Percentiles rank a stretch among this genome's conserved stretches.
Conservation (phyloP, 2,329 filamentous ascomycete genomes). For the Sporothrix humicola region DNA sequence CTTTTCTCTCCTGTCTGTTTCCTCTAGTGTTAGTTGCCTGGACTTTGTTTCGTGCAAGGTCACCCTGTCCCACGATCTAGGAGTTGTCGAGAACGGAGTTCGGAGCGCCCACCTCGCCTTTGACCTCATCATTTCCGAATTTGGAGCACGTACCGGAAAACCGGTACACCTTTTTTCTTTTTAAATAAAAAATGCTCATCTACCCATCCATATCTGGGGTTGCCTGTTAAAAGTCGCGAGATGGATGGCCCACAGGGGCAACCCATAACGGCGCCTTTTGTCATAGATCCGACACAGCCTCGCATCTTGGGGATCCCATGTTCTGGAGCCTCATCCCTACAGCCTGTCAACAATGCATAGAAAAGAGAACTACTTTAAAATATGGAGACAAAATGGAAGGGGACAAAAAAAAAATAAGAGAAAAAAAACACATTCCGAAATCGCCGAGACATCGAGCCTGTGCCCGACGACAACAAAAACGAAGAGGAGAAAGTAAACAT, state of each 20-base stretch:
- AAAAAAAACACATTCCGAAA: not conserved
- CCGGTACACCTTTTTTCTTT: not conserved
- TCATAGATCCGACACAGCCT: not conserved
- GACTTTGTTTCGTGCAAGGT: not conserved
- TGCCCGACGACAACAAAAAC: not conserved
- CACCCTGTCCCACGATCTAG: slow-evolving; percentile 2
- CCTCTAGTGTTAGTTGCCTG: not conserved
- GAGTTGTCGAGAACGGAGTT: not conserved
- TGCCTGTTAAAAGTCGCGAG: not conserved
- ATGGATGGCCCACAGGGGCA: not conserved
- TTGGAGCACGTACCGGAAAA: not conserved
- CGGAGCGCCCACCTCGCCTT: not conserved
- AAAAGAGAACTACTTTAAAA: no score
- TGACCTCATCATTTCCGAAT: slow-evolving; percentile 1
- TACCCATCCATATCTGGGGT: not conserved
- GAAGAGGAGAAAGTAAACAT: no score
- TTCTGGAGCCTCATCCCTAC: not conserved
- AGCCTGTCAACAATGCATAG: not conserved
- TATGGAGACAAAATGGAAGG: not conserved
- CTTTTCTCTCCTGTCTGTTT: not conserved
- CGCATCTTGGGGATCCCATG: not conserved
- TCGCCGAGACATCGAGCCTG: not conserved
- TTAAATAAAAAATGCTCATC: not conserved
- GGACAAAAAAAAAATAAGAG: no score
- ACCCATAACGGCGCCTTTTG: slow-evolving; percentile 14